A percentile compares a stretch with the other conserved stretches of the same genome.
These are phyloP conservation scores for Fusarium globosum DNA, from an alignment of 2,329 filamentous ascomycete genomes.

Conservation along the genomic window DNA sequence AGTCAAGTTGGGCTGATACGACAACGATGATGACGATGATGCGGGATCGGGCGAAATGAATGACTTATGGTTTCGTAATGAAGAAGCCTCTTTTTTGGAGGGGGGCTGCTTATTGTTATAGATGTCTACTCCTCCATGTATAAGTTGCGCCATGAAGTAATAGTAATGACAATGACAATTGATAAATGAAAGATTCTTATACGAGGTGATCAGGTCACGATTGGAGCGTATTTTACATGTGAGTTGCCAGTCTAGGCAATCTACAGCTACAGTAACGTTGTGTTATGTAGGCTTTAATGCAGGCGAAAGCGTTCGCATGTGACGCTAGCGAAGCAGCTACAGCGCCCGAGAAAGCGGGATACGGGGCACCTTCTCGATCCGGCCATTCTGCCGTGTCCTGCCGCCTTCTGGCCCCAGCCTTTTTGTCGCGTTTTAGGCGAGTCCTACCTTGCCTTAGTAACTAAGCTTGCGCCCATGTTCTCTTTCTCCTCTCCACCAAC, in stretches of 20 bases:
- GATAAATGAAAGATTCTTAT: neutral
- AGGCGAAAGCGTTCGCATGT: conserved; percentile 38
- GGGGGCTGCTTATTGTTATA: neutral
- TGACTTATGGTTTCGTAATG: conserved; percentile 13
- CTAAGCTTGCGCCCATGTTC: conserved; percentile 33
- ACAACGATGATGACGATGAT: neutral
- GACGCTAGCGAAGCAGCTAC: conserved; percentile 34
- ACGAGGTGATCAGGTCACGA: neutral
- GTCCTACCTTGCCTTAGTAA: neutral
- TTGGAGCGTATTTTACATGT: neutral
- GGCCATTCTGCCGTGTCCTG: conserved; percentile 44
- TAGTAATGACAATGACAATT: conserved; percentile 25
- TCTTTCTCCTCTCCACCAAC: conserved; percentile 43
- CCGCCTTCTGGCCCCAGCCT: conserved; percentile 45
- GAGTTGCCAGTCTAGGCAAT: conserved; percentile 8
- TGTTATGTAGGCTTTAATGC: conserved; percentile 28
- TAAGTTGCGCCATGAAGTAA: conserved; percentile 13
- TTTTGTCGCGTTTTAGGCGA: conserved; percentile 41
- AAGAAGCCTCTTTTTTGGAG: neutral
- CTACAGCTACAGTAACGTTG: neutral
- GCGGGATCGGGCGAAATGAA: conserved; percentile 26
- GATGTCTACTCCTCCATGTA: conserved; percentile 1
- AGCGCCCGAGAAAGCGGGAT: conserved; percentile 18
- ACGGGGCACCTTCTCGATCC: conserved; percentile 39
- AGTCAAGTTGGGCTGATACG: conserved; percentile 27